Evolutionary conservation across 108 stramenopile species (phyloP), one percentile per base, ranked within the genome.

Genomic region (Cyclotella kingstonii): DNA sequence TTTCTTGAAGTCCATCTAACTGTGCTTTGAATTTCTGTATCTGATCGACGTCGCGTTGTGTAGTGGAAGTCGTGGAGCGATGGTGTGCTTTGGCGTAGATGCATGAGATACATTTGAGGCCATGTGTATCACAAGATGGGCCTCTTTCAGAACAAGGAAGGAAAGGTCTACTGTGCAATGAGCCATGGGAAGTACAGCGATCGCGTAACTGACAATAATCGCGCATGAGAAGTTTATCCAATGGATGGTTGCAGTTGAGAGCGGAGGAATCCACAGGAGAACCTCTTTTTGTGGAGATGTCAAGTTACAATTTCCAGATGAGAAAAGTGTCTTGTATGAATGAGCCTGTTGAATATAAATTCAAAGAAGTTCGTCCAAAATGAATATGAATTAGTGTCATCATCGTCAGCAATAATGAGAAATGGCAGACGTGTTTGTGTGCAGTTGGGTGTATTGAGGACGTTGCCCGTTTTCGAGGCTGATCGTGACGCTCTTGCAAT

Each of bases 231-330:
- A n/a, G n/a, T n/a, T n/a, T n/a, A n/a, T n/a, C n/a, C n/a, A n/a
- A n/a, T n/a, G n/a, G n/a, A 60, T 18, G 4, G 5, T 21, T 43
- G 12, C 40, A 51, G 77, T 72, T 7, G 65, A 76, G 5, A 78
- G 51, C 46, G 40, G 41, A 0, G 65, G 45, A 34, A 78, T 77
- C 69, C 63, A 73, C 5, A 59, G 48, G 5, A 77, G 67, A 14
- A 83, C 49, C 14, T 76, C 78, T 19, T 78, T 80, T 38, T 85
- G 65, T 10, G 65, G 68, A 0, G 51, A 26, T 0, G 63, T 52
- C 2, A 87, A 36, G 48, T 87, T 87, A 0, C 10, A 34, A 56
- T 86, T 86, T 8, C 19, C 54, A 49, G 33, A 36, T 15, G 5
- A 10, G 2, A 44, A 3, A 15, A 39, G 39, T 30, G 10, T 7